Evolutionary conservation across 257 asterid genomes (phyloP).

Genomic region (Oldenlandia corymbosa): DNA sequence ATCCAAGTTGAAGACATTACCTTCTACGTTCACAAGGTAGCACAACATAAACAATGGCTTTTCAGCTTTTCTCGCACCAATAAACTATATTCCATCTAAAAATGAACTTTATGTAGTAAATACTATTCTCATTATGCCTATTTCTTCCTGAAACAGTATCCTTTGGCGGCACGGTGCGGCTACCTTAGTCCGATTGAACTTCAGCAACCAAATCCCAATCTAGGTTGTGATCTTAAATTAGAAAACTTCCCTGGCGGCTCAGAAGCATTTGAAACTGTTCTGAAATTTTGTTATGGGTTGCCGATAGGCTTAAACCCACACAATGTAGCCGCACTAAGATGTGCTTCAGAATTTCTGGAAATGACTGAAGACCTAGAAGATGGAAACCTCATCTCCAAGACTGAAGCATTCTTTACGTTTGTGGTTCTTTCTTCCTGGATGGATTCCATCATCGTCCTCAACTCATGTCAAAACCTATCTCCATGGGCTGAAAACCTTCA

Average conservation of each 20-base stretch:
- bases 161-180: conserved; percentile 54
- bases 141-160: conserved; percentile 49
- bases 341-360: conserved; percentile 74
- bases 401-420: conserved; percentile 76
- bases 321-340: conserved; percentile 63
- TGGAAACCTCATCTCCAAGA: conserved; percentile 66
- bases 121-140: conserved; percentile 7
- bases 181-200: conserved; percentile 48
- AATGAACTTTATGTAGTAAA: no score
- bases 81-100: background rate
- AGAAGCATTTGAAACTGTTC: conserved; percentile 50
- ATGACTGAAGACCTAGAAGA: conserved; percentile 83
- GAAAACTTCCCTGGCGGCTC: conserved; percentile 80
- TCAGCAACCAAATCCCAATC: conserved; percentile 30
- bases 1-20: conserved; percentile 72
- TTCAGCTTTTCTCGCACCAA: background rate
- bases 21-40: conserved; percentile 77
- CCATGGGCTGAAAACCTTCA: conserved; percentile 89
- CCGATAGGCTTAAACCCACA: conserved; percentile 45
- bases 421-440: conserved; percentile 78
- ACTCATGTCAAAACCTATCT: conserved; percentile 59
- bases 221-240: conserved; percentile 40
- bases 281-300: conserved; percentile 62
- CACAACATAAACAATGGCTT: background rate
- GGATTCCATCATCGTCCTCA: conserved; percentile 57